These are phyloP conservation scores for Ophiognomonia clavigignenti-juglandacearum DNA, from an alignment of 2,329 filamentous ascomycete species.

Conservation along the genomic window DNA sequence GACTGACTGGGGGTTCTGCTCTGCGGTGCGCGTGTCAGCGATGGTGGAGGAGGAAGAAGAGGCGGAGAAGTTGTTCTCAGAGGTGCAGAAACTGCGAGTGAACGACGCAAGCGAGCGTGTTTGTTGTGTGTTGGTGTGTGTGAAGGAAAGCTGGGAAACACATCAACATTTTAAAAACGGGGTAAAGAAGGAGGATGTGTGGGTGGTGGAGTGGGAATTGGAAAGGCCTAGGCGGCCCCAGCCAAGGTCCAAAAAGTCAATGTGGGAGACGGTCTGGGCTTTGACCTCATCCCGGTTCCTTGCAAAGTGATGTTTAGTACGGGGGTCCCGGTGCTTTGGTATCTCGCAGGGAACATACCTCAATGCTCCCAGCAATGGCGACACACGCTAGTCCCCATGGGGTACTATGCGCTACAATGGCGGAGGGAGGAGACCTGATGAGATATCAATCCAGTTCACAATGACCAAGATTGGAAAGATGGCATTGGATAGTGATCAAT, in stretches of 20 bases:
- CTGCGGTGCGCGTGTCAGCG: background rate
- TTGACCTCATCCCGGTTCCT: background rate
- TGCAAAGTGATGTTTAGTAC: background rate
- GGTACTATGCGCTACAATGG: background rate
- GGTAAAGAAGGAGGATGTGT: background rate
- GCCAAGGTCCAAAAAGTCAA: constrained; percentile 1
- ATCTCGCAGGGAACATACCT: background rate
- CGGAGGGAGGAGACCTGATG: background rate
- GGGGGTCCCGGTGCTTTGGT: background rate
- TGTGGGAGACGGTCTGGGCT: background rate
- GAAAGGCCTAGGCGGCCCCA: background rate
- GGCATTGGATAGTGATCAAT: too few relatives aligned
- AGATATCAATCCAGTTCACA: too few relatives aligned
- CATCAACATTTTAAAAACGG: too few relatives aligned
- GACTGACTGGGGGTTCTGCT: background rate
- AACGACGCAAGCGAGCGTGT: too few relatives aligned
- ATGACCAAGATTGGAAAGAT: too few relatives aligned
- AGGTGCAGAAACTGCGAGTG: too few relatives aligned
- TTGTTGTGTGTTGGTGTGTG: too few relatives aligned
- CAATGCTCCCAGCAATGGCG: too few relatives aligned
- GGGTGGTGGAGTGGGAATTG: background rate
- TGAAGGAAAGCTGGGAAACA: background rate
- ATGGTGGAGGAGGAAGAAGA: background rate
- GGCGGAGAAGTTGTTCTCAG: background rate
- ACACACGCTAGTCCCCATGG: background rate